These are phyloP conservation scores for Fusarium sublunatum DNA, from an alignment of 2,329 filamentous ascomycete genomes.

Conservation along the genomic window DNA sequence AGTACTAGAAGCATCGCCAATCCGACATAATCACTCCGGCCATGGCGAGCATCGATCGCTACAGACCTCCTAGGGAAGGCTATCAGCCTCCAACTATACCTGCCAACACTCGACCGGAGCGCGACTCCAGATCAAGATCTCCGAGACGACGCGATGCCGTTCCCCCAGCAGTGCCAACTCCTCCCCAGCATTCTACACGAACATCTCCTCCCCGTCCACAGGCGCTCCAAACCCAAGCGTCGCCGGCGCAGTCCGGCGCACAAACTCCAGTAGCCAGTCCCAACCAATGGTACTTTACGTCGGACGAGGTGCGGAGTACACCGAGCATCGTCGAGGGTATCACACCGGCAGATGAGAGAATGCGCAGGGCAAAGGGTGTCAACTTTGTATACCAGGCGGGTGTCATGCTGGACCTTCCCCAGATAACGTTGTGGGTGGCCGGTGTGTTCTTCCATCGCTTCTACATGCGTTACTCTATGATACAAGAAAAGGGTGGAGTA, in stretches of 20 bases:
- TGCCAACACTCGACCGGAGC: slow-evolving; percentile 55
- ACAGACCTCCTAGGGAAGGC: slow-evolving; percentile 66
- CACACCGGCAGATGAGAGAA: slow-evolving; percentile 78
- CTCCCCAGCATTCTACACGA: slow-evolving; percentile 65
- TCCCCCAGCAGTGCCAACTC: slow-evolving; percentile 71
- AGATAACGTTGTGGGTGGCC: slow-evolving; percentile 91
- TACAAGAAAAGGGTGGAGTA: slow-evolving; percentile 78
- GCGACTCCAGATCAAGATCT: slow-evolving; percentile 61
- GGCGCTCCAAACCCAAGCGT: slow-evolving; percentile 56
- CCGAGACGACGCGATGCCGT: slow-evolving; percentile 62
- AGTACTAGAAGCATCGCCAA: slow-evolving; percentile 37
- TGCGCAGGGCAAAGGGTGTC: slow-evolving; percentile 87
- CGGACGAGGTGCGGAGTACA: slow-evolving; percentile 82
- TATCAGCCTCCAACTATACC: slow-evolving; percentile 65
- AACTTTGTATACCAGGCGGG: slow-evolving; percentile 97
- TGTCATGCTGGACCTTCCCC: slow-evolving; percentile 89
- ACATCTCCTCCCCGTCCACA: slow-evolving; percentile 65
- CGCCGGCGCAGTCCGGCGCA: slow-evolving; percentile 55
- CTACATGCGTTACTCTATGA: slow-evolving; percentile 89
- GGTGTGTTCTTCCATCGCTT: slow-evolving; percentile 96
- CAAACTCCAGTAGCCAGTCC: slow-evolving; percentile 53
- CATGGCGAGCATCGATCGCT: slow-evolving; percentile 72
- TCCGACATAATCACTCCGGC: slow-evolving; percentile 41
- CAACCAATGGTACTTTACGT: slow-evolving; percentile 89
- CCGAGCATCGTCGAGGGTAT: slow-evolving; percentile 89